Base-by-base conservation (phyloP, 352 stramenopile genomes). In the Globisporangium paddicum region DNA sequence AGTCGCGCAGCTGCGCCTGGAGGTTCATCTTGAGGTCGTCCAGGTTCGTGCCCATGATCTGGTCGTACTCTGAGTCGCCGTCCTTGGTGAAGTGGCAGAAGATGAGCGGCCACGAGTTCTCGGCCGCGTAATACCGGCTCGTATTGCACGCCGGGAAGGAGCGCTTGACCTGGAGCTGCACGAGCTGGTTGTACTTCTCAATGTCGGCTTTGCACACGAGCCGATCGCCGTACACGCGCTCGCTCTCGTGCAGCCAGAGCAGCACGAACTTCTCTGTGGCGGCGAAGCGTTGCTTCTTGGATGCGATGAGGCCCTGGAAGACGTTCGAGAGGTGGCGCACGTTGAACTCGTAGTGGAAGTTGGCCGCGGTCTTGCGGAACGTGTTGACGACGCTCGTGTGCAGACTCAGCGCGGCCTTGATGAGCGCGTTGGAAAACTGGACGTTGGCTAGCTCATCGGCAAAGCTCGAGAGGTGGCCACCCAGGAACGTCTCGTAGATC, bases 311-410 rank as follows among this genome's bases (percentile, higher is more conserved):
- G 5, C 95, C 96, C 67, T 98, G 95, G 68, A 98, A 98, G 0
- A 98, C 90, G 58, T 98, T 98, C 35, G 81, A 96, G 28, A 98
- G 77, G 66, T 98, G 90, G 5, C 96, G 89, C 42, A 98, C 96
- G 53, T 98, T 98, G 68, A 98, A 98, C 73, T 98, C 93, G 72
- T 98, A 98, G 76, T 98, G 96, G 64, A 98, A 98, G 63, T 98
- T 98, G 6, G 85, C 82, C 4, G 95, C 95, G 0, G 93, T 98
- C 67, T 98, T 98, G n/a, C 89, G 78, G 71, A 98, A 95, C 13
- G 87, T 97, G 40, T 88, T 77, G 18, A 92, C 81, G 25, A 98
- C 89, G 28, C 85, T 89, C 41, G 80, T 82, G 60, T 99, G 95
- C 14, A 99, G 71, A 35, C 84, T 95, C 34, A 98, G 65, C 7